Conservation (phyloP, 345 rosid genomes). For the Lepidium africanum region DNA sequence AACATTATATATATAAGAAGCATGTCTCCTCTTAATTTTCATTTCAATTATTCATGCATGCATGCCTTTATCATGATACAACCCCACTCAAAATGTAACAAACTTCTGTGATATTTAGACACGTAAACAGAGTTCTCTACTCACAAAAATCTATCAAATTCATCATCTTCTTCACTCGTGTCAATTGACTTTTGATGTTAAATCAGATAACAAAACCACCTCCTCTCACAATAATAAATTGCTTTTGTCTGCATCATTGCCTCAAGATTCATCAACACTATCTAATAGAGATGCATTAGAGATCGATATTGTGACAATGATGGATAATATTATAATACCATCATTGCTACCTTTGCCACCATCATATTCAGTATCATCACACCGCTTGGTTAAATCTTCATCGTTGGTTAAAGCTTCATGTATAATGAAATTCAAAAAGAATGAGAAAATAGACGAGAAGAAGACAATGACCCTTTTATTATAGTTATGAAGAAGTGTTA, state of each 20-base stretch:
- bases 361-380: background rate
- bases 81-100: background rate
- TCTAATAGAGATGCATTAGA: background rate
- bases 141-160: background rate
- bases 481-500: too few species aligned
- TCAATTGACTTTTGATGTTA: background rate
- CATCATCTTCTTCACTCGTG: background rate
- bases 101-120: background rate
- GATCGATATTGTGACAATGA: background rate
- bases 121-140: background rate
- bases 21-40: background rate
- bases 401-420: too few species aligned
- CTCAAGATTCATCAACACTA: background rate
- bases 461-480: too few species aligned
- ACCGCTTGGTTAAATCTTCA: slow-evolving; percentile 2
- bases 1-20: background rate
- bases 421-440: too few species aligned
- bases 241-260: background rate
- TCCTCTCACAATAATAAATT: background rate
- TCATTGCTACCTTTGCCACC: too few species aligned
- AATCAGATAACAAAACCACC: background rate
- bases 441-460: too few species aligned
- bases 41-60: background rate
- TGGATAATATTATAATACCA: background rate
- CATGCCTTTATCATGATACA: background rate